Conservation (phyloP, 257 asterid genomes). For the Leonotis leonurus region DNA sequence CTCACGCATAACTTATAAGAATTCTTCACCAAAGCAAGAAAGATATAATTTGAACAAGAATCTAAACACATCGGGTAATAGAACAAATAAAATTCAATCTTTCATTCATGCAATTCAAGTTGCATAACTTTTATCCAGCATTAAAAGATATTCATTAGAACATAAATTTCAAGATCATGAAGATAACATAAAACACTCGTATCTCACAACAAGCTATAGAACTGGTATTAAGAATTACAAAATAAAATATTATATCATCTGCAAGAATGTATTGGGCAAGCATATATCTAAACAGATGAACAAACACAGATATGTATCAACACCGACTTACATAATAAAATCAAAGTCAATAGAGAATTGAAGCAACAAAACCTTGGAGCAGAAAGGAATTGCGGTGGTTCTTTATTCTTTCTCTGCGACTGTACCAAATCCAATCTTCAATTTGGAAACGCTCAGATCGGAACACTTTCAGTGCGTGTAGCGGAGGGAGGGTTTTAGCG, state of each 20-base stretch:
- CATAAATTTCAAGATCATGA: conserved; percentile 17
- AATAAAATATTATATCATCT: not conserved
- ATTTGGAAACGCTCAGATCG: conserved; percentile 27
- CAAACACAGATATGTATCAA: not conserved
- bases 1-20: not conserved
- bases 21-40: not conserved
- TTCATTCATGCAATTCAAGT: conserved; percentile 7
- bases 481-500: conserved; percentile 24
- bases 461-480: conserved; percentile 22
- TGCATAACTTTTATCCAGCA: not conserved
- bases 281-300: not conserved
- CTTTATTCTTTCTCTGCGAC: conserved; percentile 8
- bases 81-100: not conserved
- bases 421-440: conserved; percentile 17
- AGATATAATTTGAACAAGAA: not conserved
- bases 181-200: not conserved
- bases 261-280: not conserved
- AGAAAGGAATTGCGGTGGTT: conserved; percentile 12
- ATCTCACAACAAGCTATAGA: not conserved
- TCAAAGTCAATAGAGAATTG: not conserved
- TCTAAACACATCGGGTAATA: not conserved
- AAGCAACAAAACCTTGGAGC: conserved; percentile 18
- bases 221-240: not conserved
- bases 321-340: not conserved
- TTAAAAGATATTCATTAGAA: not conserved